phyloP scores from a whole-genome alignment of 1,139 yeast genomes.

The Yamadazyma membranifaciens region DNA sequence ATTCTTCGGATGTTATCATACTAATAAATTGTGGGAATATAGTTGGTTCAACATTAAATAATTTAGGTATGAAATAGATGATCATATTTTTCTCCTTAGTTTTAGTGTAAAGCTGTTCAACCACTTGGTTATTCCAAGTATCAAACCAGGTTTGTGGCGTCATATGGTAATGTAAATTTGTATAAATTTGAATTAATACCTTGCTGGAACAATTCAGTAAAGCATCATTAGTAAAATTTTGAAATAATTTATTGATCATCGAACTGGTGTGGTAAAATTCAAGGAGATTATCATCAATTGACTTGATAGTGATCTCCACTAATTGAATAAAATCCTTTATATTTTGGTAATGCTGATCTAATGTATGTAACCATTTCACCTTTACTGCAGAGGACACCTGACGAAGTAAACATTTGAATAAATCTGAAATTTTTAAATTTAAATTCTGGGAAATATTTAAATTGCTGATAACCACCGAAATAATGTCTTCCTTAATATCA shows the following conservation, averaged over 20 bases:
- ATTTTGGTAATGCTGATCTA: conserved; percentile 40
- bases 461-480: conserved; percentile 3
- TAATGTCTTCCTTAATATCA: not conserved
- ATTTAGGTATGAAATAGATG: conserved; percentile 5
- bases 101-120: not conserved
- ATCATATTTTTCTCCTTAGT: conserved; percentile 4
- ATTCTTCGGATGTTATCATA: not conserved
- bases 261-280: not conserved
- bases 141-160: conserved; percentile 1
- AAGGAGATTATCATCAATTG: not conserved
- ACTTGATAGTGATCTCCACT: conserved; percentile 10
- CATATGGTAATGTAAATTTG: conserved; percentile 18
- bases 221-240: conserved; percentile 35
- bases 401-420: not conserved
- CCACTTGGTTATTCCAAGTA: not conserved
- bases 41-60: conserved; percentile 2
- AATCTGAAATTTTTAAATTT: conserved; percentile 6
- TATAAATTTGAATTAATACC: conserved; percentile 48
- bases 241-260: conserved; percentile 6
- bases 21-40: not conserved
- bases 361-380: conserved; percentile 27
- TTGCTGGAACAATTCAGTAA: conserved; percentile 70
- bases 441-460: conserved; percentile 10
- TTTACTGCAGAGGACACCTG: not conserved
- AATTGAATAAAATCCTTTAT: conserved; percentile 10